Evolutionary conservation across 2,329 filamentous ascomycete species (phyloP), one percentile per base, ranked within the genome.

Genomic region (Sporothrix schenckii): DNA sequence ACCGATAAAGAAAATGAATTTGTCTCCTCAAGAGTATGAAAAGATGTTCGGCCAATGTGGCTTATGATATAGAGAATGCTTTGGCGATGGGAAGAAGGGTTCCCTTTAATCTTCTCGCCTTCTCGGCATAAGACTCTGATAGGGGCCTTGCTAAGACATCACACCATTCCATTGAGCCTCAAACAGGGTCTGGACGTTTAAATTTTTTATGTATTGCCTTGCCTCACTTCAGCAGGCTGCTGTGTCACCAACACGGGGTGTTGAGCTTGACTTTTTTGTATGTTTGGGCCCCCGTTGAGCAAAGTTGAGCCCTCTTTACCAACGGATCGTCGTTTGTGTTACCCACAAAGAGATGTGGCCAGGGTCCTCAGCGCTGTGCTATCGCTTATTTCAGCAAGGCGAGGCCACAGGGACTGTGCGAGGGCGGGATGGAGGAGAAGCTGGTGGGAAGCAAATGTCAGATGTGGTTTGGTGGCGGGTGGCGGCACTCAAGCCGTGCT

Each of bases 181-280:
- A 63, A 63, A 58, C 19, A 47, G 47, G 58, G 39, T 19, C 39
- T 63, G 39, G 16, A n/a, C 44, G 14, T 16, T 16, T 50, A 34
- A 34, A 5, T 4, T 9, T 34, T 34, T 6, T 34, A 34, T 9
- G 34, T 34, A 13, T 60, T 60, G 39, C 54, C 10, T 16, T 44
- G 41, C 61, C 27, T 50, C 61, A n/a, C 61, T 16, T 24, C 61
- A 65, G 44, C 16, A 34, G 44, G 44, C 34, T 24, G 14, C 34
- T 50, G 61, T 65, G 61, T 50, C 24, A 34, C 61, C 61, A 34
- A 34, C 61, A 50, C 61, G 16, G 44, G 21, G 41, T n/a, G 16
- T 30, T 34, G 41, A 49, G 21, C 16, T 30, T 65, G 21, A 13
- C 2, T 65, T 16, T 49, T 13, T 65, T 19, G 27, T 44, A 16